A percentile compares a stretch with the other conserved stretches of the same genome.
phyloP scores from a whole-genome alignment of 768 basidiomycete genomes.

The Serendipita sp. region DNA sequence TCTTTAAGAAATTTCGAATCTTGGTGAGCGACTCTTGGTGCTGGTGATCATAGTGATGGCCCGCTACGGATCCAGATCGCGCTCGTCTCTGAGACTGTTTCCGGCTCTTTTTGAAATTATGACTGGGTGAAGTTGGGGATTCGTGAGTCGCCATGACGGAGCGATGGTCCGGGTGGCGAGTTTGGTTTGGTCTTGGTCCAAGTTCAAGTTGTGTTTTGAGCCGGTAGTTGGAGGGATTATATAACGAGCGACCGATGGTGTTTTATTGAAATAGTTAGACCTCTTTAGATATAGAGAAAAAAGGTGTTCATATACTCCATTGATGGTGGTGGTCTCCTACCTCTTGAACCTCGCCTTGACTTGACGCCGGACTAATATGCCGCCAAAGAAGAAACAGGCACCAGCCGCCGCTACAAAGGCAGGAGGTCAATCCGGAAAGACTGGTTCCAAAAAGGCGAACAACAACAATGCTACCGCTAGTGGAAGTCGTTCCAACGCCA shows the following conservation, averaged over 20 bases:
- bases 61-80: neutral
- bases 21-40: constrained; percentile 51
- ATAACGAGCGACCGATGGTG: too few species aligned
- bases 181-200: neutral
- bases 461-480: neutral
- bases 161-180: neutral
- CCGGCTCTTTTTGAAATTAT: neutral
- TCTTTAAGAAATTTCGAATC: constrained; percentile 70
- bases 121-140: neutral
- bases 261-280: too few species aligned
- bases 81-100: neutral
- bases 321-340: neutral
- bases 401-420: neutral
- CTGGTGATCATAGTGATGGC: constrained; percentile 22
- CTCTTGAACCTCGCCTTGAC: neutral
- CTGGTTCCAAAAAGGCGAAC: neutral
- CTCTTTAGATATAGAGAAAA: too few species aligned
- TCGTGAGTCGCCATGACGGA: neutral
- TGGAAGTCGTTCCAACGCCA: neutral
- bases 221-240: too few species aligned
- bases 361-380: neutral
- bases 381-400: constrained; percentile 2
- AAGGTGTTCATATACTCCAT: too few species aligned
- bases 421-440: neutral
- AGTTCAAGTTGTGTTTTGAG: neutral